Evolutionary conservation across 345 rosid genomes (phyloP).

Genomic region (Rhodamnia rubescens): DNA sequence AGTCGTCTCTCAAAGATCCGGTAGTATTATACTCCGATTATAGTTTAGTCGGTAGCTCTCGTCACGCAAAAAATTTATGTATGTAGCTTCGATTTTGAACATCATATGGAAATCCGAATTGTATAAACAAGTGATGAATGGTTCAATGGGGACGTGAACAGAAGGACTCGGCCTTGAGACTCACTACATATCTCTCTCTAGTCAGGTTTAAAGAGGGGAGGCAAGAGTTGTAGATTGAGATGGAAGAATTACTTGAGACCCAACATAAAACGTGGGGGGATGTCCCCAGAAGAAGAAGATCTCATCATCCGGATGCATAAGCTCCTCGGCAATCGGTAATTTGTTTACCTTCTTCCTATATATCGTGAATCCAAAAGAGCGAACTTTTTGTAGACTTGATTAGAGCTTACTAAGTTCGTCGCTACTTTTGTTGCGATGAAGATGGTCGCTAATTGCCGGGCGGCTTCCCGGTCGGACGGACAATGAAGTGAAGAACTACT

Average conservation of each 20-base stretch:
- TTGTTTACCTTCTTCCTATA: too few relatives aligned
- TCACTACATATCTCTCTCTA: background rate
- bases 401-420: background rate
- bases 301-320: conserved; percentile 86
- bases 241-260: conserved; percentile 87
- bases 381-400: background rate
- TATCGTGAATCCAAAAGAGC: background rate
- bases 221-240: conserved; percentile 82
- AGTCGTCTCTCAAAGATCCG: conserved; percentile 50
- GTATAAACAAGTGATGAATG: background rate
- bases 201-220: conserved; percentile 65
- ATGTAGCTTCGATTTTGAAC: background rate
- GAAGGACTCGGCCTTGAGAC: background rate
- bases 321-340: conserved; percentile 71
- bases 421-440: background rate
- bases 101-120: background rate
- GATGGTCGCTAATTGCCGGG: conserved; percentile 83
- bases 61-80: background rate
- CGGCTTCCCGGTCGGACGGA: conserved; percentile 88
- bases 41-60: background rate
- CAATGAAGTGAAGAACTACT: conserved; percentile 83
- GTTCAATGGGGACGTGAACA: background rate
- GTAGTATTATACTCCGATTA: conserved; percentile 4
- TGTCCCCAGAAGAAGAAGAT: conserved; percentile 76
- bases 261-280: conserved; percentile 62